Percentiles rank a stretch among this genome's conserved stretches.
Evolutionary conservation across 148 eudicot genomes (phyloP).

Genomic region (Tetragonia tetragonoides): DNA sequence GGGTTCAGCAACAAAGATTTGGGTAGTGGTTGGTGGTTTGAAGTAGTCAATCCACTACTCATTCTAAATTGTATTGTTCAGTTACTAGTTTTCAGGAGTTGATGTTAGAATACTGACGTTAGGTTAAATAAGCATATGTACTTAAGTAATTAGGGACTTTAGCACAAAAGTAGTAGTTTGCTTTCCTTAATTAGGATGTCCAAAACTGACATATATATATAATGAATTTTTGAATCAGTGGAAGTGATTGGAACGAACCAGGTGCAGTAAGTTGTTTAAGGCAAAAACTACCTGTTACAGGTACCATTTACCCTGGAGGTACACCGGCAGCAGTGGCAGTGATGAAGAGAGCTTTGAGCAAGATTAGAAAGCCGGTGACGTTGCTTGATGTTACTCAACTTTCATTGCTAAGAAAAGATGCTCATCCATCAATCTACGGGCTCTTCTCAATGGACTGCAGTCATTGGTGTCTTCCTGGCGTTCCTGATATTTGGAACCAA

Average conservation of each 20-base stretch:
- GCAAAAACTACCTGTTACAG: slow-evolving; percentile 51
- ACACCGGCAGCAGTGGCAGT: slow-evolving; percentile 49
- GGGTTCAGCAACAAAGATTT: too few species aligned
- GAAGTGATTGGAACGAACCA: slow-evolving; percentile 74
- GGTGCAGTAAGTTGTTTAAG: slow-evolving; percentile 48
- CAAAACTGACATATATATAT: neutral
- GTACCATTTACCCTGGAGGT: slow-evolving; percentile 60
- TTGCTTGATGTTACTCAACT: slow-evolving; percentile 72
- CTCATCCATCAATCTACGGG: slow-evolving; percentile 72
- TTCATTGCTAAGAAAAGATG: slow-evolving; percentile 73
- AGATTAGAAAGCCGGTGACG: slow-evolving; percentile 54
- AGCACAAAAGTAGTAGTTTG: neutral
- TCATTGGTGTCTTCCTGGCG: slow-evolving; percentile 95
- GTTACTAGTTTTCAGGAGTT: too few species aligned
- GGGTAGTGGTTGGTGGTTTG: too few species aligned
- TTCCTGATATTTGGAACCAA: slow-evolving; percentile 95
- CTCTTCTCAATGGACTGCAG: slow-evolving; percentile 64
- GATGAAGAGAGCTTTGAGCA: slow-evolving; percentile 57
- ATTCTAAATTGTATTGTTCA: too few species aligned
- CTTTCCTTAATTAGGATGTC: neutral
- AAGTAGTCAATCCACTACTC: too few species aligned
- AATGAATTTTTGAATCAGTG: slow-evolving; percentile 40
- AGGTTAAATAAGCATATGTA: too few species aligned
- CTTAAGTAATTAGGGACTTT: too few species aligned
- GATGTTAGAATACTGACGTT: too few species aligned